phyloP scores from a whole-genome alignment of 768 basidiomycete genomes.

The Boletus eberwhitei region DNA sequence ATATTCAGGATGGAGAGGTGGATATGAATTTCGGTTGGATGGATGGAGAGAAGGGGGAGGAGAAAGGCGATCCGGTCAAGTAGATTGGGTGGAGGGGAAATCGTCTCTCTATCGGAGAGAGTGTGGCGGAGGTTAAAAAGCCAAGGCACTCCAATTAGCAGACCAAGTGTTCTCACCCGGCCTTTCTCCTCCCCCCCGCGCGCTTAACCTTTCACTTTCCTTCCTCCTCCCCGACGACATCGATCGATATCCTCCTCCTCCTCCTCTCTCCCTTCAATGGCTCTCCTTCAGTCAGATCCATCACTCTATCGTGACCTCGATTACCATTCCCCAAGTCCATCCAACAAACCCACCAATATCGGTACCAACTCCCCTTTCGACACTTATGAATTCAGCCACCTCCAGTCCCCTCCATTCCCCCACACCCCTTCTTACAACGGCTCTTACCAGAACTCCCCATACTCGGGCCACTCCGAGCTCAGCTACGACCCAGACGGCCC shows the following conservation, averaged over 20 bases:
- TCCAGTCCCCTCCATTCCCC: conserved; percentile 40
- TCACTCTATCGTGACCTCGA: conserved; percentile 22
- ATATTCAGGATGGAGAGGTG: not conserved
- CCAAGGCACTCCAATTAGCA: conserved; percentile 21
- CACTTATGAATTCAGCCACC: conserved; percentile 37
- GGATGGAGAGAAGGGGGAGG: not conserved
- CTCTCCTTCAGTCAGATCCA: conserved; percentile 29
- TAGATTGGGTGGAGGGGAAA: not conserved
- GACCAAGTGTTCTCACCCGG: conserved; percentile 29
- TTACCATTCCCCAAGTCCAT: conserved; percentile 26
- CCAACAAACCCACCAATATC: conserved; percentile 27
- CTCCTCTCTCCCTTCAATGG: conserved; percentile 11
- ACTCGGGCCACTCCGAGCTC: conserved; percentile 67
- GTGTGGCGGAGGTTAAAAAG: conserved; percentile 32
- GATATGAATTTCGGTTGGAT: not conserved
- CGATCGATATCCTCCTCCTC: conserved; percentile 2
- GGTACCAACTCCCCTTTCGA: conserved; percentile 34
- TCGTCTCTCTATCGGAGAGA: not conserved
- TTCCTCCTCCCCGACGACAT: conserved; percentile 1
- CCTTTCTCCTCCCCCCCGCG: conserved; percentile 16
- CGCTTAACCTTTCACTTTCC: conserved; percentile 14
- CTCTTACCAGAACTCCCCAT: conserved; percentile 71
- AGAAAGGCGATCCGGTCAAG: not conserved
- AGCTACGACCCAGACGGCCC: conserved; percentile 46
- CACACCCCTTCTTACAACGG: conserved; percentile 58